Percentiles rank a stretch among this genome's conserved stretches.
Evolutionary conservation across 495 filamentous ascomycete genomes (phyloP).

Genomic region (Penicillium arizonense): DNA sequence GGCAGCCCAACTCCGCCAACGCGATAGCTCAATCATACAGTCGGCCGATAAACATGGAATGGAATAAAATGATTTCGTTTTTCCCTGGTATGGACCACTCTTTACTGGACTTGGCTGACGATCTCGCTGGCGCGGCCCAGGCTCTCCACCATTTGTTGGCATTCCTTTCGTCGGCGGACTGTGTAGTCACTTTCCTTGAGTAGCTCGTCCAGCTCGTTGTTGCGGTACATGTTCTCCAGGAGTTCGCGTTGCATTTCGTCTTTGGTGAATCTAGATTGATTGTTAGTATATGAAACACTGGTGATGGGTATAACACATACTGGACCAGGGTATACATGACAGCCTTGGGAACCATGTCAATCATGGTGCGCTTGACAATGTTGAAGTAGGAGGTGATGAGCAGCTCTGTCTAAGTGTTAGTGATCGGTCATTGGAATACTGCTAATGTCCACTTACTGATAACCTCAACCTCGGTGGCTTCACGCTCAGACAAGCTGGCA

Average conservation of each 20-base stretch:
- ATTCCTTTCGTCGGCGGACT: conserved; percentile 91
- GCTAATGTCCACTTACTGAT: conserved; percentile 73
- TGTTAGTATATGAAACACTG: neutral
- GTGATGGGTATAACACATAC: conserved; percentile 52
- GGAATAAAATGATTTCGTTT: neutral
- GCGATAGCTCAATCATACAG: conserved; percentile 22
- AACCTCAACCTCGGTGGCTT: conserved; percentile 93
- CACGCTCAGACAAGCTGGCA: conserved; percentile 86
- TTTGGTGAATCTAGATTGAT: conserved; percentile 71
- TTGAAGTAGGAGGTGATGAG: conserved; percentile 97
- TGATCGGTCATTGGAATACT: neutral
- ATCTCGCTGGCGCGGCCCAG: conserved; percentile 88
- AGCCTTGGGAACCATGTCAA: conserved; percentile 99
- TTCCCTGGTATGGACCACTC: neutral
- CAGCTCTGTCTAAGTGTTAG: conserved; percentile 60
- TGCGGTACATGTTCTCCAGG: conserved; percentile 96
- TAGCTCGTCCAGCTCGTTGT: conserved; percentile 83
- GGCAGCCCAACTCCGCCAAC: conserved; percentile 21
- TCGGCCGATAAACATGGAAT: conserved; percentile 6
- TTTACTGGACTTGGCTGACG: conserved; percentile 91
- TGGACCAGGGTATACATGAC: conserved; percentile 97
- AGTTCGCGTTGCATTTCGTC: conserved; percentile 99
- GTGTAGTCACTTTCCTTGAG: conserved; percentile 99
- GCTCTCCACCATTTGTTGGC: conserved; percentile 98
- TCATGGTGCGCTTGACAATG: conserved; percentile 97